phyloP scores from a whole-genome alignment of 768 basidiomycete genomes.

The Mycena alexandri region DNA sequence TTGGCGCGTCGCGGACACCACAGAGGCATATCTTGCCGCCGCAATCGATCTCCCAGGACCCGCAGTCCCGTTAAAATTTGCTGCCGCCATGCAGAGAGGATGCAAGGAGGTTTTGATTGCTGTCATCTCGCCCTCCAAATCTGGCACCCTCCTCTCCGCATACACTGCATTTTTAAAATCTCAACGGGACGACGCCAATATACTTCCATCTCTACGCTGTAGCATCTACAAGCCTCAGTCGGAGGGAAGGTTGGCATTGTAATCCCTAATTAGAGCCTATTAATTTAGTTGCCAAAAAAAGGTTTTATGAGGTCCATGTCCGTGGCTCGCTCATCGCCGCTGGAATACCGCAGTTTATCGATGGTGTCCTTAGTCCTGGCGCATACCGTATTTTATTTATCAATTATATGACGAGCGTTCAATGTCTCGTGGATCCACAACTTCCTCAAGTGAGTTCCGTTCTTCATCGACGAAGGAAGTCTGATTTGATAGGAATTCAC shows the following conservation, averaged over 20 bases:
- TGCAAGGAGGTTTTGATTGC: constrained; percentile 41
- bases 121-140: constrained; percentile 36
- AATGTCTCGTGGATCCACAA: constrained; percentile 40
- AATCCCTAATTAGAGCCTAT: too few relatives aligned
- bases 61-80: constrained; percentile 48
- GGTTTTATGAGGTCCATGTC: constrained; percentile 44
- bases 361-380: constrained; percentile 29
- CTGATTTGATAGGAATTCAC: constrained; percentile 44
- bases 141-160: constrained; percentile 29
- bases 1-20: constrained; percentile 55
- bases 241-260: too few relatives aligned
- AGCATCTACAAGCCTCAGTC: constrained; percentile 34
- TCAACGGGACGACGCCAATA: constrained; percentile 29
- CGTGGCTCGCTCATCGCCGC: constrained; percentile 34
- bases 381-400: constrained; percentile 50
- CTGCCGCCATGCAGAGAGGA: constrained; percentile 47
- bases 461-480: constrained; percentile 35
- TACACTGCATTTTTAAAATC: constrained; percentile 40
- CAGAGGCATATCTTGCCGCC: constrained; percentile 44
- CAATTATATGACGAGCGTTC: constrained; percentile 45
- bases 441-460: constrained; percentile 39
- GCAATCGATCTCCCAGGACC: constrained; percentile 41
- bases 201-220: constrained; percentile 23
- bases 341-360: constrained; percentile 22
- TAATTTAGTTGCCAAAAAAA: too few relatives aligned